phyloP scores from a whole-genome alignment of 2,329 filamentous ascomycete genomes.

The Nakataea oryzae region DNA sequence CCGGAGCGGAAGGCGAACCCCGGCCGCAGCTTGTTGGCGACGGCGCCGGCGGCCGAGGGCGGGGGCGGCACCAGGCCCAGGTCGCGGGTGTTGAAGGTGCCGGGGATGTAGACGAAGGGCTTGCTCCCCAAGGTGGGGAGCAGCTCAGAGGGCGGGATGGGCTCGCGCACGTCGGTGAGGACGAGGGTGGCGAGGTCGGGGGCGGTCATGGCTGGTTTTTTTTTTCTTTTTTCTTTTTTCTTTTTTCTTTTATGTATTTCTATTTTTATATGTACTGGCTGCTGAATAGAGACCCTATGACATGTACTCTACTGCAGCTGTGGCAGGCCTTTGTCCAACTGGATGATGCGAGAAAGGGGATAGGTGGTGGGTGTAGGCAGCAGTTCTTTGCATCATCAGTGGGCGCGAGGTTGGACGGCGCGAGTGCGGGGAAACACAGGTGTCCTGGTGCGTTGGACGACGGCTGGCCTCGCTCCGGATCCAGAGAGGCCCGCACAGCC shows the following conservation, averaged over 20 bases:
- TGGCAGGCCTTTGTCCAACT: too few species aligned
- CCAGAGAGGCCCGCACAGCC: too few species aligned
- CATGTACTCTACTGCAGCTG: too few species aligned
- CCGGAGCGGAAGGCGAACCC: conserved; percentile 36
- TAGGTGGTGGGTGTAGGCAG: too few species aligned
- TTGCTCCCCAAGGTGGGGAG: conserved; percentile 23
- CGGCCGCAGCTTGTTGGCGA: conserved; percentile 23
- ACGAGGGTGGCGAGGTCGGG: conserved; percentile 24
- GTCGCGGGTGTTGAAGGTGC: conserved; percentile 42
- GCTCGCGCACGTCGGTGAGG: conserved; percentile 26
- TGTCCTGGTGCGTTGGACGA: too few species aligned
- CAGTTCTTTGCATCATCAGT: too few species aligned
- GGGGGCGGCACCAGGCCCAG: conserved; percentile 28
- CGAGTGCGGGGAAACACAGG: too few species aligned
- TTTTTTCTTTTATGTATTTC: background rate
- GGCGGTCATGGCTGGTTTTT: background rate
- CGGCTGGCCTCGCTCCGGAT: too few species aligned
- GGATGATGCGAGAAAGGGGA: too few species aligned
- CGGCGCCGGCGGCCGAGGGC: background rate
- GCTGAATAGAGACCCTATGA: too few species aligned
- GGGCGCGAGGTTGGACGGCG: too few species aligned
- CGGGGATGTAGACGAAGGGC: conserved; percentile 34
- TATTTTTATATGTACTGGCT: too few species aligned
- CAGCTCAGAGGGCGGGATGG: conserved; percentile 26
- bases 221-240: background rate